Evolutionary conservation across 2,329 filamentous ascomycete species (phyloP).

Genomic region (Arthrobotrys sinensis): DNA sequence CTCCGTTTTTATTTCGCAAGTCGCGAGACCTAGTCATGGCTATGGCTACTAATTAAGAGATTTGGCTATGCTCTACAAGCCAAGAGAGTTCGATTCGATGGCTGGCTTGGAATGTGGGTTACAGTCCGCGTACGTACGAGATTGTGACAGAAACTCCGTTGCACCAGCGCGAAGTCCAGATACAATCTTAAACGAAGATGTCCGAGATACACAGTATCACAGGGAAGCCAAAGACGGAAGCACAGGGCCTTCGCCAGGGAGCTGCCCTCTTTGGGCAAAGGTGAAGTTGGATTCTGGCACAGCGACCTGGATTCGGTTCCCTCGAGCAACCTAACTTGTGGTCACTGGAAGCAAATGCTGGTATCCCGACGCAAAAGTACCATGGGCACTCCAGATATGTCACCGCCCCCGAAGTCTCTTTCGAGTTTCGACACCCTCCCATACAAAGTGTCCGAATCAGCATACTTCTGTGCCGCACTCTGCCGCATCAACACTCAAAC

Average conservation of each 20-base stretch:
- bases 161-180: background rate
- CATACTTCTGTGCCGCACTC: constrained; percentile 22
- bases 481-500: constrained; percentile 16
- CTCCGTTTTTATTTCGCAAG: background rate
- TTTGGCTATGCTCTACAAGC: background rate
- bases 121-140: constrained; percentile 2
- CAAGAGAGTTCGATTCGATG: background rate
- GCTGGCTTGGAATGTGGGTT: background rate
- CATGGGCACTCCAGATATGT: background rate
- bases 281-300: constrained; percentile 3
- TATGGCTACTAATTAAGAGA: background rate
- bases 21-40: background rate
- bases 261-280: constrained; percentile 5
- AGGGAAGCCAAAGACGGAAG: constrained; percentile 1
- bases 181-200: background rate
- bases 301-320: background rate
- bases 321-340: background rate
- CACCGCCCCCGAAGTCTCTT: background rate
- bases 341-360: too few species aligned
- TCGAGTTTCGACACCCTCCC: background rate
- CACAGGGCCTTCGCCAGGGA: constrained; percentile 4
- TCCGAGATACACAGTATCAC: background rate
- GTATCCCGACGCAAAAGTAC: background rate
- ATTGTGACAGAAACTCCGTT: constrained; percentile 4
- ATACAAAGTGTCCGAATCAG: constrained; percentile 1